These are phyloP conservation scores for Sedum album DNA, from an alignment of 164 flowering plant genomes.

Conservation along the genomic window DNA sequence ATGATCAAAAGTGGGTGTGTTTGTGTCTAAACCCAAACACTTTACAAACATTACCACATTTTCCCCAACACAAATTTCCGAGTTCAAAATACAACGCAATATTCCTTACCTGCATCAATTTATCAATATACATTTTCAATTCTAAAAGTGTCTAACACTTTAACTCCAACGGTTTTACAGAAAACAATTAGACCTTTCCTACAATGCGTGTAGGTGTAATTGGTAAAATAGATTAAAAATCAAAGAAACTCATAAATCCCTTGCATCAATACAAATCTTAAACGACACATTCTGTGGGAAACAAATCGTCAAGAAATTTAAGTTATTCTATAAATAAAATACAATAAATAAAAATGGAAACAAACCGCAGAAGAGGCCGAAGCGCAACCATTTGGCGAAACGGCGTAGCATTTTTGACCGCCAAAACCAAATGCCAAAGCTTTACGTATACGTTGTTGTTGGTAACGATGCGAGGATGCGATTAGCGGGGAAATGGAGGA, in stretches of 20 bases:
- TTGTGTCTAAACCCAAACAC: no score
- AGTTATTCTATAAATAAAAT: not conserved
- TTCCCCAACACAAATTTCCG: no score
- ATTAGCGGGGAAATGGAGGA: not conserved
- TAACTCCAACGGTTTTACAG: no score
- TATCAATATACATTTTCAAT: no score
- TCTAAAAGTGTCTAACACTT: no score
- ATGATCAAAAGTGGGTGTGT: no score
- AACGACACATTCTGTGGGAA: not conserved
- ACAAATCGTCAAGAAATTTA: not conserved
- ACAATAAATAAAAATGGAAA: not conserved
- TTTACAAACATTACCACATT: no score
- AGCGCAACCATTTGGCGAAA: conserved; percentile 1
- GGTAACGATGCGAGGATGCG: not conserved
- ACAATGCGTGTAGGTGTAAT: no score
- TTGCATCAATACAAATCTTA: not conserved
- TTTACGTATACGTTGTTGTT: not conserved
- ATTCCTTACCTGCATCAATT: no score
- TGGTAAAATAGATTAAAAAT: no score
- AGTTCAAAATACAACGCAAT: no score
- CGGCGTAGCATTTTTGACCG: not conserved
- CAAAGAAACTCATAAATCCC: not conserved
- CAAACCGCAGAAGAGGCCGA: not conserved
- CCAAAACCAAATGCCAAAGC: not conserved
- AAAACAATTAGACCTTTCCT: no score